Conservation (phyloP, 1,284 basidiomycete species). For the Ganoderma sinense region DNA sequence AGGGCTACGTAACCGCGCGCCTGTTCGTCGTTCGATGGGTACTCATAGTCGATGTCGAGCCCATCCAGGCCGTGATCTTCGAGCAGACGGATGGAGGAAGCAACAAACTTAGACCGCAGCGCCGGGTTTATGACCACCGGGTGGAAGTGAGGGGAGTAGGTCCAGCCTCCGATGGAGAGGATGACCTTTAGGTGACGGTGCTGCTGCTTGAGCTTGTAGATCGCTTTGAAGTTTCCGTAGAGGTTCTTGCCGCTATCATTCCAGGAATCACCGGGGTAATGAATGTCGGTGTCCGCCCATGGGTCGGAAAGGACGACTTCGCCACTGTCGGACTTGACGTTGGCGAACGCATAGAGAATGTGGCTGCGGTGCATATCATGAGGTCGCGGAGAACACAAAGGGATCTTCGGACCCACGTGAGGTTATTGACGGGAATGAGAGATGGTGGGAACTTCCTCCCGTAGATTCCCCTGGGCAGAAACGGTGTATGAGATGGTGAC, state of each 20-base stretch:
- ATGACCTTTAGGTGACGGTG: constrained; percentile 88
- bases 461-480: constrained; percentile 87
- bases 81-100: constrained; percentile 79
- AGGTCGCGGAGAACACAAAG: constrained; percentile 1
- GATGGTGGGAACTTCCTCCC: constrained; percentile 88
- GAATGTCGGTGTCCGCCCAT: constrained; percentile 95
- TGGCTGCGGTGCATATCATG: constrained; percentile 54
- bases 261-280: constrained; percentile 89
- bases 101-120: constrained; percentile 79
- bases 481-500: constrained; percentile 7
- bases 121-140: constrained; percentile 72
- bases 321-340: constrained; percentile 82
- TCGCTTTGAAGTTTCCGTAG: constrained; percentile 94
- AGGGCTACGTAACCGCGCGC: constrained; percentile 78
- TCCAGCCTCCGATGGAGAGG: constrained; percentile 92
- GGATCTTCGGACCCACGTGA: constrained; percentile 71
- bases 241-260: constrained; percentile 86
- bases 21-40: constrained; percentile 75
- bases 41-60: constrained; percentile 87
- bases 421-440: constrained; percentile 79
- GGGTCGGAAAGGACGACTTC: constrained; percentile 89
- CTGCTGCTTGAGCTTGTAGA: constrained; percentile 89
- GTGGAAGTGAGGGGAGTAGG: constrained; percentile 84
- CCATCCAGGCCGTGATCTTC: constrained; percentile 78
- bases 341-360: constrained; percentile 90